Percentiles rank a stretch among this genome's conserved stretches.
Evolutionary conservation across 495 filamentous ascomycete species (phyloP).

Genomic region (Mytilinidion resinicola): DNA sequence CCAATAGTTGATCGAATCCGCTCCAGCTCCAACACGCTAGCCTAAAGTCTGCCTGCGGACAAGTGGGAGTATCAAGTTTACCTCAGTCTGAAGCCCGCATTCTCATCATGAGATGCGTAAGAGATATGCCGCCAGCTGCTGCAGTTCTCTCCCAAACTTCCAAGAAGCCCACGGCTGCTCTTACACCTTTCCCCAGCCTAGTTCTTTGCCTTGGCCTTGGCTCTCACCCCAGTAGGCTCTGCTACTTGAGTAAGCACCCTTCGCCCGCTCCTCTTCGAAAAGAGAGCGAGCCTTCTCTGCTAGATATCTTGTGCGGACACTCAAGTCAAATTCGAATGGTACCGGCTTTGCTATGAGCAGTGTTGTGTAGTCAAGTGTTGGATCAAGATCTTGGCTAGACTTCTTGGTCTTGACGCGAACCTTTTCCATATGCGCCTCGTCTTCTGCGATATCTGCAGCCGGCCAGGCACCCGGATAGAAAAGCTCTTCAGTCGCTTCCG

Average conservation of each 20-base stretch:
- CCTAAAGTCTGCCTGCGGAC: too few species aligned
- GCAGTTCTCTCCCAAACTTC: too few species aligned
- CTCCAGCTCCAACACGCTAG: too few species aligned
- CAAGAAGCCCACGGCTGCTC: too few species aligned
- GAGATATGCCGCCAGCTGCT: too few species aligned
- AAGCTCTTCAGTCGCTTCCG: constrained; percentile 6
- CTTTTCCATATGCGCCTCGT: constrained; percentile 9
- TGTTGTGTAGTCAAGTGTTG: constrained; percentile 32
- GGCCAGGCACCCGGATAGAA: constrained; percentile 18
- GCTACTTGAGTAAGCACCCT: constrained; percentile 25
- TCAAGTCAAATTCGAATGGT: constrained; percentile 32
- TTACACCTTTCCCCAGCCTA: constrained; percentile 33
- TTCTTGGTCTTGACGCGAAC: constrained; percentile 9
- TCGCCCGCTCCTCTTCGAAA: constrained; percentile 16
- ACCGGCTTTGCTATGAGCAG: constrained; percentile 34
- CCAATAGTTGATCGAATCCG: too few species aligned
- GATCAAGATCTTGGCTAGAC: constrained; percentile 14
- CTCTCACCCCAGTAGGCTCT: constrained; percentile 28
- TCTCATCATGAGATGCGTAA: too few species aligned
- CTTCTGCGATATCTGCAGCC: neutral
- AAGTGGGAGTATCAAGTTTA: too few species aligned
- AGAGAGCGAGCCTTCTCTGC: constrained; percentile 22
- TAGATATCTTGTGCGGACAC: constrained; percentile 17
- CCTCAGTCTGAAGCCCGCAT: too few species aligned
- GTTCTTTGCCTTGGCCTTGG: constrained; percentile 18